Percentiles rank a stretch among this genome's conserved stretches.
These are phyloP conservation scores for Pyrenophora teres DNA, from an alignment of 2,329 filamentous ascomycete species.

Conservation along the genomic window DNA sequence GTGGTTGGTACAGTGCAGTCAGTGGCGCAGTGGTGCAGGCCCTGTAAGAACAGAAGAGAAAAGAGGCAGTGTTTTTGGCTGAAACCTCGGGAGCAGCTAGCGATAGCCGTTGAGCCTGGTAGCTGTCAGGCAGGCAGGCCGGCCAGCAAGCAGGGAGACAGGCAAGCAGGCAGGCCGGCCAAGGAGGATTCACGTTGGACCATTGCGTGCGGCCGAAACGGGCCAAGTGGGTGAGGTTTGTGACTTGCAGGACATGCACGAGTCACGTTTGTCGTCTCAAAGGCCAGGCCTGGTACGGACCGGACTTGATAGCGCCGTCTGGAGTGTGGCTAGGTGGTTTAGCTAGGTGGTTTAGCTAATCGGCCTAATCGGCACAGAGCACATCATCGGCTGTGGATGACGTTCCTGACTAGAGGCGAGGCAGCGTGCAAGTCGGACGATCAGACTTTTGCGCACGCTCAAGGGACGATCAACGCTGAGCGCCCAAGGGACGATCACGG, in stretches of 20 bases:
- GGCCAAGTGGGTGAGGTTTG: conserved; percentile 1
- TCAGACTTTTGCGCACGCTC: not conserved
- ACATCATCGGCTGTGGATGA: conserved; percentile 13
- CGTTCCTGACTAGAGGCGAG: conserved; percentile 16
- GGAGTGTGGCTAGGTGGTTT: not conserved
- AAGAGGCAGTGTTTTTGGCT: too few relatives aligned
- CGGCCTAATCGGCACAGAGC: conserved; percentile 2
- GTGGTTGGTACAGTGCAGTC: not conserved
- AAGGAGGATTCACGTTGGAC: not conserved
- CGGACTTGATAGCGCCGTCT: conserved; percentile 8
- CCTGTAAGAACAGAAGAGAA: too few relatives aligned
- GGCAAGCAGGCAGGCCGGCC: conserved; percentile 4
- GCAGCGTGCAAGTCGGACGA: not conserved
- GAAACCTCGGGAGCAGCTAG: not conserved
- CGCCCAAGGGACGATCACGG: conserved; percentile 7
- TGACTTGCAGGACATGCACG: conserved; percentile 6
- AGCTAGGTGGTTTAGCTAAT: too few relatives aligned
- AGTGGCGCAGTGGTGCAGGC: too few relatives aligned
- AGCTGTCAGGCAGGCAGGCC: conserved; percentile 14
- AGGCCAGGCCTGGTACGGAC: conserved; percentile 12
- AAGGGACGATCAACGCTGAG: conserved; percentile 1
- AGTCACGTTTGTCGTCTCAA: not conserved
- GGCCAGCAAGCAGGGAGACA: too few relatives aligned
- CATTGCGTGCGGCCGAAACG: conserved; percentile 2
- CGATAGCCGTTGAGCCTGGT: conserved; percentile 9